Conservation (phyloP, 2,329 filamentous ascomycete species). For the Dothidotthia symphoricarpi region DNA sequence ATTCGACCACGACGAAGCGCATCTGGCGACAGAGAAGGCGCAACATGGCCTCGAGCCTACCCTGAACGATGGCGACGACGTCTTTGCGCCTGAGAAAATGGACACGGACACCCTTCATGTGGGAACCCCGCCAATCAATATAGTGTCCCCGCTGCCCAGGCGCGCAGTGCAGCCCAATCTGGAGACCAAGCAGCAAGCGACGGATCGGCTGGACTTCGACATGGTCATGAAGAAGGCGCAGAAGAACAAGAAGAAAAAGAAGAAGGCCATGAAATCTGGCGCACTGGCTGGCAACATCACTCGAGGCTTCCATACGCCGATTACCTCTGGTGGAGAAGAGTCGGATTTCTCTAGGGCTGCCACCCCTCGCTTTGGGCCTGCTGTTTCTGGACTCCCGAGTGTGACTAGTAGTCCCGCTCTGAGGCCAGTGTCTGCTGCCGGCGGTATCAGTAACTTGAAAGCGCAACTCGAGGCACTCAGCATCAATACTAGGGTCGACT, state of each 20-base stretch:
- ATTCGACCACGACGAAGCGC: conserved; percentile 37
- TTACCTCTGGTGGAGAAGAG: conserved; percentile 56
- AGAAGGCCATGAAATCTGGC: conserved; percentile 30
- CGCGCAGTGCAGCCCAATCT: conserved; percentile 23
- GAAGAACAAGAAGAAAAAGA: conserved; percentile 43
- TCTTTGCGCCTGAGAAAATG: conserved; percentile 23
- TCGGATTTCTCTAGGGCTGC: conserved; percentile 49
- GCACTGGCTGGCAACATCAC: conserved; percentile 40
- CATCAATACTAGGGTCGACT: conserved; percentile 58
- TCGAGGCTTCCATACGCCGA: conserved; percentile 52
- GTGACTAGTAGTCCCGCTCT: conserved; percentile 54
- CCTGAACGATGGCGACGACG: conserved; percentile 13
- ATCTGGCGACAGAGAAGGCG: conserved; percentile 17
- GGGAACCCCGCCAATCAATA: conserved; percentile 40
- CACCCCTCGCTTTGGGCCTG: conserved; percentile 45
- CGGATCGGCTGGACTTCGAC: conserved; percentile 42
- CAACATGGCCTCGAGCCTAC: conserved; percentile 8
- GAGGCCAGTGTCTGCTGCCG: conserved; percentile 52
- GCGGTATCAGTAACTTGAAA: conserved; percentile 80
- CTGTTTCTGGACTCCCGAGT: conserved; percentile 47
- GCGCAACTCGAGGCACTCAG: conserved; percentile 76
- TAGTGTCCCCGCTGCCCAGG: conserved; percentile 34
- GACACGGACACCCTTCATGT: conserved; percentile 27
- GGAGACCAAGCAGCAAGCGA: conserved; percentile 24
- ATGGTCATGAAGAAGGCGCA: conserved; percentile 39